Conservation (phyloP, 1,139 yeast genomes). For the Candida pseudoviswanathii region DNA sequence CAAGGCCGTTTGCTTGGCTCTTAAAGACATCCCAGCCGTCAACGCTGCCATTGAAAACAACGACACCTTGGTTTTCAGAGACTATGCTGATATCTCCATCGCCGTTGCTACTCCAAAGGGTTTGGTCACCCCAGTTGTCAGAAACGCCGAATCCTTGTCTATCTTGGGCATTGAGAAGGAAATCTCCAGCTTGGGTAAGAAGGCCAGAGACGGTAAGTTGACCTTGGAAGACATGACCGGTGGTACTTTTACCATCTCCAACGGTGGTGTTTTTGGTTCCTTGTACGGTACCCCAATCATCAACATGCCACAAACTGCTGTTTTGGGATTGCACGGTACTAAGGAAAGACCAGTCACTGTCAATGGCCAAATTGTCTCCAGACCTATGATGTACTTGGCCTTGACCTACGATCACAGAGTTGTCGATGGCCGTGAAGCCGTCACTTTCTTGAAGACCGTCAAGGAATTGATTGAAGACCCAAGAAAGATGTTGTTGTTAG, state of each 20-base stretch:
- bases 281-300: conserved; percentile 98
- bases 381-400: conserved; percentile 99
- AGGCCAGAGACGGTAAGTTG: conserved; percentile 96
- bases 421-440: conserved; percentile 99
- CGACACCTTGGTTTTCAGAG: conserved; percentile 94
- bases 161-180: conserved; percentile 90
- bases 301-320: conserved; percentile 98
- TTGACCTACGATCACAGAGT: conserved; percentile 98
- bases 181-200: conserved; percentile 77
- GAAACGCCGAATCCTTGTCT: conserved; percentile 93
- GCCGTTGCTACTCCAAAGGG: conserved; percentile 99
- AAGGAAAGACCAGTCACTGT: conserved; percentile 98
- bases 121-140: conserved; percentile 94
- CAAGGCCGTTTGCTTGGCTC: conserved; percentile 90
- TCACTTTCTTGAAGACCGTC: conserved; percentile 90
- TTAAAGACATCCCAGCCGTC: conserved; percentile 93
- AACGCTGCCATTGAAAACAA: conserved; percentile 93
- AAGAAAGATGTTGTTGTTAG: conserved; percentile 90
- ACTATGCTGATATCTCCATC: conserved; percentile 90
- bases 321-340: conserved; percentile 95
- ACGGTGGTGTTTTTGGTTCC: conserved; percentile 99
- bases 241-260: conserved; percentile 98
- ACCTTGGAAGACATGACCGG: conserved; percentile 99
- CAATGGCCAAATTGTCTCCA: conserved; percentile 91
- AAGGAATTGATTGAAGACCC: conserved; percentile 99